Base-by-base conservation (phyloP, 805 yeast species). In the Nakazawaea anatomiae region DNA sequence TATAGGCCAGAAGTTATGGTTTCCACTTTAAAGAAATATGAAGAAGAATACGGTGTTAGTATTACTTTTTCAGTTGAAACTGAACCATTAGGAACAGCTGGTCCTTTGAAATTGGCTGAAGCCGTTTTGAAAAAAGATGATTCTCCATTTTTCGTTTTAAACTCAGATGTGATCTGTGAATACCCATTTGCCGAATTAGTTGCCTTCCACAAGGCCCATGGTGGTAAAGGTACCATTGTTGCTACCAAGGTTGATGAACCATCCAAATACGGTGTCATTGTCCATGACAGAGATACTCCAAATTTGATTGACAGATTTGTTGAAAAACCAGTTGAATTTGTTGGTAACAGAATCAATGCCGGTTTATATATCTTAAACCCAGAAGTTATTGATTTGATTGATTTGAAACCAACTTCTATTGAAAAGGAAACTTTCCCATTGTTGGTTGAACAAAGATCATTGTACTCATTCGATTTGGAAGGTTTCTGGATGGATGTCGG, bases 401-500 rank as follows among this genome's bases (percentile, higher is more conserved):
- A 94, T 68, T 81, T 92, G 82, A 90, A 91, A 73, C 99, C 99
- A 72, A 94, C 99, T 61, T 92, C 98, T 48, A 94, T 94, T 64
- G 99, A 94, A 81, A 91, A 91, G 85, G 99, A 94, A 81, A 91
- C 97, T 61, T 94, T 94, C 97, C 99, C 99, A 65, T 75, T 77
- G 64, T 82, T 94, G 64, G 97, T 95, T 59, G 95, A 88, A 74
- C 76, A 85, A 68, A 90, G 86, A 67, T 80, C 85, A 55, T 80
- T 94, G 65, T 94, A 85, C 80, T 91, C 98, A 50, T 94, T 88
- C 67, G 99, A 94, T 73, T 83, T 94, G 67, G 97, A 94, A 79
- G 98, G 99, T 60, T 94, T 84, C 88, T 94, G 99, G 99, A 94
- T 94, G 99, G 99, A 94, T 73, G 97, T 94, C 61, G 99, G 99